phyloP scores from a whole-genome alignment of 2,329 filamentous ascomycete genomes.

The Xylariomycetidae sp. region DNA sequence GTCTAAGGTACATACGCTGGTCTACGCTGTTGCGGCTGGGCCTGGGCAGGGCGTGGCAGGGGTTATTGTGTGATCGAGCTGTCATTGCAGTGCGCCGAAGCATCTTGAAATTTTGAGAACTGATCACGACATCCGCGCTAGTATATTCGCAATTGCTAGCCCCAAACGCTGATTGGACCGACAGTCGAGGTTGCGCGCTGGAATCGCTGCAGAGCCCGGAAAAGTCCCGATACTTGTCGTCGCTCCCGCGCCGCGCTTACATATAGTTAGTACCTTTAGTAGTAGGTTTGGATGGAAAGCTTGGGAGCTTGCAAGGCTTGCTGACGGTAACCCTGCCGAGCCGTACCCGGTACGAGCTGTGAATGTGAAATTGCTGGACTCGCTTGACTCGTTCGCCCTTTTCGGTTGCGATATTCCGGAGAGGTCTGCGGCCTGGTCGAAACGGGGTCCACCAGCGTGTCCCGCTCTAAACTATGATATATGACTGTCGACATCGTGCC shows the following conservation, averaged over 20 bases:
- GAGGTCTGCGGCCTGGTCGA: no score
- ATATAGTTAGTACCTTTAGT: constrained; percentile 1
- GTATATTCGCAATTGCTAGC: constrained; percentile 15
- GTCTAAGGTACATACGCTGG: background rate
- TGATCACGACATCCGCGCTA: constrained; percentile 35
- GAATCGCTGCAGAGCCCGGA: no score
- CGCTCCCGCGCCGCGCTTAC: constrained; percentile 1
- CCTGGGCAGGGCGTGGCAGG: background rate
- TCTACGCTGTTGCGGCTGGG: background rate
- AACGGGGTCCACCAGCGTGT: no score
- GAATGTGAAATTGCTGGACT: no score
- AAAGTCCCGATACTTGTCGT: constrained; percentile 3
- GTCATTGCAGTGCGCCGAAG: constrained; percentile 3
- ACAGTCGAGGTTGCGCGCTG: constrained; percentile 5
- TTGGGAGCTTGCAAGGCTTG: no score
- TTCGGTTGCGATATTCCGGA: no score
- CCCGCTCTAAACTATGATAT: no score
- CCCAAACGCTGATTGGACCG: constrained; percentile 22
- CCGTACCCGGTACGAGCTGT: no score
- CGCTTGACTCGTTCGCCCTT: no score
- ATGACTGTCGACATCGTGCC: no score
- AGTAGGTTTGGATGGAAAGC: constrained; percentile 3
- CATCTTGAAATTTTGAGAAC: constrained; percentile 24
- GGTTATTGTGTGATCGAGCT: no score
- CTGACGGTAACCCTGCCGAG: no score